phyloP scores from a whole-genome alignment of 257 asterid genomes.

The Nicotiana paniculata region DNA sequence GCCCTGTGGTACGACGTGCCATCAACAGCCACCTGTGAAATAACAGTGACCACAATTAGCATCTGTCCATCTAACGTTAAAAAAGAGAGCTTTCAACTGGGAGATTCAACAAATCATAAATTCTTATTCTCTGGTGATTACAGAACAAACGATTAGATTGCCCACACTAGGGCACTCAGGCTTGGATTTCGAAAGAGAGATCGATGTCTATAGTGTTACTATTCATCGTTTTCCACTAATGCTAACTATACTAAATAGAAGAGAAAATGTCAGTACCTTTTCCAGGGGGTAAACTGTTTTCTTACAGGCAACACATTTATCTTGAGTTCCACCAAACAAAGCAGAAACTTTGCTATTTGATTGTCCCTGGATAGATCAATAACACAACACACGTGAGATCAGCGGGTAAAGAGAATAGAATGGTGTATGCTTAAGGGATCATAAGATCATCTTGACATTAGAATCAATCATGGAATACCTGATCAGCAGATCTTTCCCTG shows the following conservation, averaged over 20 bases:
- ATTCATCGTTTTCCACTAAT: not conserved
- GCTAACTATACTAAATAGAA: not conserved
- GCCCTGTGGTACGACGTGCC: constrained; percentile 58
- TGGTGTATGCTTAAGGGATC: not conserved
- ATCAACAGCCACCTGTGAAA: constrained; percentile 63
- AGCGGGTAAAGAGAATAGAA: not conserved
- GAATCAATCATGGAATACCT: constrained; percentile 19
- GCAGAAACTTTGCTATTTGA: constrained; percentile 49
- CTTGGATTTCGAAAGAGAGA: not conserved
- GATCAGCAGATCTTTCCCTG: constrained; percentile 49
- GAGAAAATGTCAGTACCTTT: constrained; percentile 34
- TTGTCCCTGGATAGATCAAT: constrained; percentile 17
- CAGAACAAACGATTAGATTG: not conserved
- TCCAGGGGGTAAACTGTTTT: constrained; percentile 77
- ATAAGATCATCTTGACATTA: not conserved
- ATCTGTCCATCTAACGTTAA: not conserved
- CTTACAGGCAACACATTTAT: constrained; percentile 64
- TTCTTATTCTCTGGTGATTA: not conserved
- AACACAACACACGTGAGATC: not conserved
- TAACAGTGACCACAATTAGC: not conserved
- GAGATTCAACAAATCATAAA: not conserved
- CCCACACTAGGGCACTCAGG: not conserved
- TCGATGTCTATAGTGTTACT: too few relatives aligned
- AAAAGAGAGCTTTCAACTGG: not conserved
- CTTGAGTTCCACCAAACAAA: constrained; percentile 68